Evolutionary conservation across 2,329 filamentous ascomycete genomes (phyloP), one percentile per base, ranked within the genome.

Genomic region (Penicillium sp.): DNA sequence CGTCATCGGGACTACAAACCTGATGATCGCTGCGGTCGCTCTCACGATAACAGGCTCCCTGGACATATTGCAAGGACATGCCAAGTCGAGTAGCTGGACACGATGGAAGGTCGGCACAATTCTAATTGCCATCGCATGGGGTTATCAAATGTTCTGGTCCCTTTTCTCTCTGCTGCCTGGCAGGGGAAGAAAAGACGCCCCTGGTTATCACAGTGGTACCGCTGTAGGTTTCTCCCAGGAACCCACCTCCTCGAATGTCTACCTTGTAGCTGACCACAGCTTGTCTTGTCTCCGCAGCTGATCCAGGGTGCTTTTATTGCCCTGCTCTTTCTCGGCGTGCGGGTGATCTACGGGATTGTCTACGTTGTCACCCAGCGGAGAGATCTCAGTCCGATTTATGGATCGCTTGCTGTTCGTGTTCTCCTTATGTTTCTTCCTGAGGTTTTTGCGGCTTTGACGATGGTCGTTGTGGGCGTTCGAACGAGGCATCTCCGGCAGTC

Each of bases 401-500:
- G 49, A 13, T 47, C 53, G 2, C 50, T 49, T 14, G 39, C 54
- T 11, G 54, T 59, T 14, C 53, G 57, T 10, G 47, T 59, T 4
- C 24, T 56, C 1, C 40, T 59, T 6, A 51, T 55, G 49, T 56
- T 59, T 18, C 47, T 59, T 16, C 57, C 53, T 4, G 57, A 59
- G 40, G 36, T 27, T 2, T n/a, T 51, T 7, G 47, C 46, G 5
- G 43, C 56, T 19, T 3, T 47, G 3, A 58, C 36, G 44, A 47
- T 47, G 44, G 33, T n/a, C 10, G 16, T 33, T 47, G 44, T 47
- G 2, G 44, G 44, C 22, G 1, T 35, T 47, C 44, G 27, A 16
- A 47, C 44, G 3, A 47, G 44, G 18, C 9, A 47, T 33, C 16
- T 47, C 4, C n/a, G 44, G n/a, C 14, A 47, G 44, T 18, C 27